Percentiles rank a stretch among this genome's conserved stretches.
phyloP scores from a whole-genome alignment of 169 alveolate species.

The Plasmodium reichenowi region DNA sequence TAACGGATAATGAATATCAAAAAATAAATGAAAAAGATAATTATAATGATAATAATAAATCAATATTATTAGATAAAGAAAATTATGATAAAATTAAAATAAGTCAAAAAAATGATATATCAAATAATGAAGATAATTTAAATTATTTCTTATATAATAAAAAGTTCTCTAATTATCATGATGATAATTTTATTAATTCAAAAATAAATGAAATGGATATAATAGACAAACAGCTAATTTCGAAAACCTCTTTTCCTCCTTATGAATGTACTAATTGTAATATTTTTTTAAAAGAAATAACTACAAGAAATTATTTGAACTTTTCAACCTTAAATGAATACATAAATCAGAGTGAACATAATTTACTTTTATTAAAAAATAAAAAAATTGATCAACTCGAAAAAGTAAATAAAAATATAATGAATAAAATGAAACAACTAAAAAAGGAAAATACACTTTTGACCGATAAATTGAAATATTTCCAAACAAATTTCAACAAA shows the following conservation, averaged over 20 bases:
- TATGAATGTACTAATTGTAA: slow-evolving; percentile 41
- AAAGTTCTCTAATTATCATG: background rate
- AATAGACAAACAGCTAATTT: slow-evolving; percentile 9
- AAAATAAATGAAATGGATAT: slow-evolving; percentile 5
- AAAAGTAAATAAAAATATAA: slow-evolving; percentile 22
- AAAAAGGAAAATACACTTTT: slow-evolving; percentile 4
- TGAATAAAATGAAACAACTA: slow-evolving; percentile 11
- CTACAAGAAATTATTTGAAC: slow-evolving; percentile 28
- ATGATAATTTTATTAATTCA: background rate
- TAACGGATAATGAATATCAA: background rate
- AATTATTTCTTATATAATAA: background rate
- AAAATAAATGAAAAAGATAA: background rate
- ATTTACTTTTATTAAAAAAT: slow-evolving; percentile 47
- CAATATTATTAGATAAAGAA: background rate
- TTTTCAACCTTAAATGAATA: slow-evolving; percentile 31
- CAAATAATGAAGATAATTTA: background rate
- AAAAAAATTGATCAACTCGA: slow-evolving; percentile 52
- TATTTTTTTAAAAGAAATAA: slow-evolving; percentile 34
- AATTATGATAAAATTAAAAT: background rate
- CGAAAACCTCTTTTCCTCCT: background rate
- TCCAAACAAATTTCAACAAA: slow-evolving; percentile 1
- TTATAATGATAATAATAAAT: background rate
- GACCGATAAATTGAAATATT: slow-evolving; percentile 3
- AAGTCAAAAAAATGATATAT: too few species aligned
- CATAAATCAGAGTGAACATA: slow-evolving; percentile 43